phyloP scores from a whole-genome alignment of 163 green algal genomes.

The Prototheca cutis region DNA sequence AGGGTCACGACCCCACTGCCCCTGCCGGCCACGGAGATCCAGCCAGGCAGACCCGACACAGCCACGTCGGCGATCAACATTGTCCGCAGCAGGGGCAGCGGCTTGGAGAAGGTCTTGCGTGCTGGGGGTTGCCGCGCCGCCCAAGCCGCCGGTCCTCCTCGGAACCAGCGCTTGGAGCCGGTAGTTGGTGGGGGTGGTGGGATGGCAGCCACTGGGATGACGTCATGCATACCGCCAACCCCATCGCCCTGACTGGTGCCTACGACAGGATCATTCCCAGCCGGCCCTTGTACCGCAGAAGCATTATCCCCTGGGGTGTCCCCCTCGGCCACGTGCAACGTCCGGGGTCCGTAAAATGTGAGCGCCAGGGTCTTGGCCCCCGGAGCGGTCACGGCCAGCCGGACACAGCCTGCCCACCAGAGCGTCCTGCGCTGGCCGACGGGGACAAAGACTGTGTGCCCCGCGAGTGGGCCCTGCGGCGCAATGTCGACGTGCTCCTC shows the following conservation, averaged over 20 bases:
- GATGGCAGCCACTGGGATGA: too few species aligned
- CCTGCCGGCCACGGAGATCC: background rate
- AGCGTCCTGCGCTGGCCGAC: background rate
- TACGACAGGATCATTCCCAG: too few species aligned
- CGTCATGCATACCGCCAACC: too few species aligned
- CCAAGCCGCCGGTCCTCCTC: background rate
- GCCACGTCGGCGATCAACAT: background rate
- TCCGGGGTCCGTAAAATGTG: background rate
- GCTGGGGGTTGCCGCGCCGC: background rate
- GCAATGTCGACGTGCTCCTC: background rate
- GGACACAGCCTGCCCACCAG: background rate
- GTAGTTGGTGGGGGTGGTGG: background rate
- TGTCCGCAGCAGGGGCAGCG: background rate
- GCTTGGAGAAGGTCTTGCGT: conserved; percentile 5
- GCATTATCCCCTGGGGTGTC: too few species aligned
- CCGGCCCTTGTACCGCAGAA: too few species aligned
- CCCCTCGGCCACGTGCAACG: background rate
- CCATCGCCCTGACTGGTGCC: too few species aligned
- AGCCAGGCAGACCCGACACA: background rate
- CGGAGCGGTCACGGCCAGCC: background rate
- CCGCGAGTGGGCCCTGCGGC: background rate
- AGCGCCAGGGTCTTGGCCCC: background rate
- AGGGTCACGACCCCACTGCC: conserved; percentile 17
- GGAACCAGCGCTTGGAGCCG: background rate
- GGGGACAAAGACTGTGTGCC: background rate